Base-by-base conservation (phyloP, 805 yeast genomes). In the Hanseniaspora mollemarum region DNA sequence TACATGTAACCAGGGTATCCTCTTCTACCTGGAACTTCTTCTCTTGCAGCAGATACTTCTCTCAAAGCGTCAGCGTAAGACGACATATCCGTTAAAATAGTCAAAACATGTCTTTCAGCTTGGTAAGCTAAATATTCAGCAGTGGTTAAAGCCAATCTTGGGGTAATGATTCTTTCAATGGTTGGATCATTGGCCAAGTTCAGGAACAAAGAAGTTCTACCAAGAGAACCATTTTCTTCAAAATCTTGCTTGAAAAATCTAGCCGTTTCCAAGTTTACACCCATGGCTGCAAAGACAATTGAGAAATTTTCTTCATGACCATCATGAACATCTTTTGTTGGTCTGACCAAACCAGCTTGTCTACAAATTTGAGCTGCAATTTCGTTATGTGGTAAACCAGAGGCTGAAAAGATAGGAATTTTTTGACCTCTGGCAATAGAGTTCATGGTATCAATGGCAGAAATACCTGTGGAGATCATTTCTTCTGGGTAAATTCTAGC, bases 1-100 rank as follows among this genome's bases (percentile, higher is more conserved):
- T 92, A 92, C 99, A 92, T 92, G 71, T 92, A 92, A 84, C 99
- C 99, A 57, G 99, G 99, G 71, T 92, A 92, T 76, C 99, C 99
- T 81, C 99, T 87, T 79, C 99, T 87, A 77, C 99, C 99, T 66
- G 98, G 98, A 43, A 92, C 98, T 73, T 94, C 98, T 72, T 92
- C 99, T 77, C 99, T 87, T 44, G 99, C 99, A 55, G 99, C 98
- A 56, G 96, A 87, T 46, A 92, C 98, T 74, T 92, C 99, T 81
- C 99, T 88, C 66, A 92, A 75, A 37, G 99, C 99, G 69, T 92
- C 99, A 37, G 99, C 99, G 67, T 92, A 92, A n/a, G 98, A 92
- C 25, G 96, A 87, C 99, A 92, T 92, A 73, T 92, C 99, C 46
- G 99, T 94, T 67, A 92, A 78, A 63, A 92, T 90, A 49, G 97